Base-by-base conservation (phyloP, 805 yeast genomes). In the Limtongozyma cylindracea region DNA sequence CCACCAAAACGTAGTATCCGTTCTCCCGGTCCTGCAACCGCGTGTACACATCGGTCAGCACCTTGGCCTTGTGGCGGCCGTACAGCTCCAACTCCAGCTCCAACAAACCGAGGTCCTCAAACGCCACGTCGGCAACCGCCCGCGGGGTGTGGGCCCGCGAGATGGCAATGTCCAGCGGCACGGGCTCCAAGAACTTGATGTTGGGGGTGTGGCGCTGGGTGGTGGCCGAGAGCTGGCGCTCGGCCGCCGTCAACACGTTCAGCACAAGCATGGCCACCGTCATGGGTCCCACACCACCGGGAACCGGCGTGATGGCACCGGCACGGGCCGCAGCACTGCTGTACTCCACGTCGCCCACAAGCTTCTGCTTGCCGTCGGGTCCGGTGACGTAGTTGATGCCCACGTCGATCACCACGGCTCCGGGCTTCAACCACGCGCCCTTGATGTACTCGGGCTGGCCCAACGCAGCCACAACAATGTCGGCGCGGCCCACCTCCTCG, bases 281-380 rank as follows among this genome's bases (percentile, higher is more conserved):
- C 91, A 74, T 74, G 38, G 91, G 91, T 23, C 91, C 91, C 30
- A 74, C 91, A 31, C 91, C 91, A 41, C 91, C 91, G 23, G 91
- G 91, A 26, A 74, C 91, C 7, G 91, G 91, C n/a, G 91, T 74
- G 30, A 73, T 53, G 33, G 56, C 54, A 6, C 68, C 53, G 4
- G 80, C 68, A 30, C 53, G 59, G 23, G 49, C 45, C 18, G 47
- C 41, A 25, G 69, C 64, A 17, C 56, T 45, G 21, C 55, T 64
- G 31, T 54, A 71, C 25, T 71, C 77, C 25, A 66, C 77, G 38
- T 74, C 91, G 27, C 91, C 91, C 24, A 70, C 80, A 3, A 68
- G 53, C 39, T 72, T 72, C 43, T 57, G 66, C 20, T 67, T 41
- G 9, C 63, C 29, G 36, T 73, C 88, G 3, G 58, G 62, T n/a